Evolutionary conservation across 768 basidiomycete species (phyloP), one percentile per base, ranked within the genome.

Genomic region (Psilocybe tampanensis): DNA sequence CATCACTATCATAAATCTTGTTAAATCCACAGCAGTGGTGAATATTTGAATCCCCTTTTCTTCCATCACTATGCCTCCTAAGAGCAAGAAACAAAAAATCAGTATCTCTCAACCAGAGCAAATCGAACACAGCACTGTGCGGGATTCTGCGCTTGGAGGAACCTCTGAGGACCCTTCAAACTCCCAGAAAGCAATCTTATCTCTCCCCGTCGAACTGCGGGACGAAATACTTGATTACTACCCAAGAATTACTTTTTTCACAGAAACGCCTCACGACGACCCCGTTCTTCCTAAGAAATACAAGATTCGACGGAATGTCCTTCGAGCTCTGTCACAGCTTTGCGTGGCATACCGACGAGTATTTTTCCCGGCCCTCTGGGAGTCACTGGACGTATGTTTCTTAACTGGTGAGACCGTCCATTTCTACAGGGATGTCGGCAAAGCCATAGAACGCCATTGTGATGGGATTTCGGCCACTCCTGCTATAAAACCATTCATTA

Each of bases 301-400:
- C 44, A 47, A 60, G 12, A 51, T 47, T 47, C 44, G 56, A 19
- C 55, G 53, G 8, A 58, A 62, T 44, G 44, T 43, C 24, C 52
- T 66, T 17, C 62, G 62, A 9, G 54, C 60, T 9, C 49, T 66
- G 24, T 64, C 62, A 9, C 65, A 62, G 54, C 60, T 62, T 15
- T 66, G 49, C 47, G 60, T 56, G 36, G 56, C 60, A 1, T 59
- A 62, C 50, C 56, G 63, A 44, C 48, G 53, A 8, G 45, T 18
- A 36, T 64, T 60, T 44, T 47, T 60, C 17, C 60, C 62, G n/a
- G 24, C 52, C 7, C 48, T 60, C 8, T 66, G 62, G 61, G 53
- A 63, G 22, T 39, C 47, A 3, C 34, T 65, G 17, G 55, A 52
- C 6, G 42, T 51, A 0, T 62, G 65, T 44, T 58, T 19, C 49